A percentile compares a stretch with the other conserved stretches of the same genome.
Conservation (phyloP, 2,329 filamentous ascomycete genomes). For the Pyrenochaeta sp. region DNA sequence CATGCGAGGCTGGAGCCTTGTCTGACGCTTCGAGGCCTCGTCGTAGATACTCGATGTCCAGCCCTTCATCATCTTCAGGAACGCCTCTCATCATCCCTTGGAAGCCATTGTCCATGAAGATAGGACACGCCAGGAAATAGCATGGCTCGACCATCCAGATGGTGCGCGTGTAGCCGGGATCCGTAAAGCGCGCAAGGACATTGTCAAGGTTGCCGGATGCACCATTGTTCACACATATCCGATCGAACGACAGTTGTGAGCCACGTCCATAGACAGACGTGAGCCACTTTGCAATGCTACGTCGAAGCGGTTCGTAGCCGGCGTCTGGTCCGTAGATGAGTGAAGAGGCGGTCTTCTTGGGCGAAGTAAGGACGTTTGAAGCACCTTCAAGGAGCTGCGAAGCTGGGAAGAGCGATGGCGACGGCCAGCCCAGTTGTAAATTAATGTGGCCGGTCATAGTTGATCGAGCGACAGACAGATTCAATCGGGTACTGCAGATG, state of each 20-base stretch:
- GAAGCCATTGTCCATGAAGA: conserved; percentile 82
- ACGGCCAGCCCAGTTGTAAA: conserved; percentile 73
- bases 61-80: conserved; percentile 77
- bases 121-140: conserved; percentile 78
- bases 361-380: conserved; percentile 65
- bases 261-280: conserved; percentile 63
- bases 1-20: conserved; percentile 35
- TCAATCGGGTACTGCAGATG: neutral
- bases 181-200: conserved; percentile 77
- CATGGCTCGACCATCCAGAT: conserved; percentile 83
- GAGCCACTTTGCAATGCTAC: conserved; percentile 73
- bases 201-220: conserved; percentile 80
- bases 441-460: conserved; percentile 60
- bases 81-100: conserved; percentile 69
- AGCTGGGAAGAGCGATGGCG: conserved; percentile 68
- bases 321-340: conserved; percentile 79
- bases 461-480: neutral
- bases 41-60: conserved; percentile 70
- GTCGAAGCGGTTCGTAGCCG: conserved; percentile 74
- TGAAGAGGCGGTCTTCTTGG: conserved; percentile 63
- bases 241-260: conserved; percentile 54
- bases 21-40: conserved; percentile 57
- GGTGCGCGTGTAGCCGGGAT: conserved; percentile 73
- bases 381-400: conserved; percentile 66
- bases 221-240: conserved; percentile 81